Base-by-base conservation (phyloP, 805 yeast genomes). In the Maudiozyma turicensis region DNA sequence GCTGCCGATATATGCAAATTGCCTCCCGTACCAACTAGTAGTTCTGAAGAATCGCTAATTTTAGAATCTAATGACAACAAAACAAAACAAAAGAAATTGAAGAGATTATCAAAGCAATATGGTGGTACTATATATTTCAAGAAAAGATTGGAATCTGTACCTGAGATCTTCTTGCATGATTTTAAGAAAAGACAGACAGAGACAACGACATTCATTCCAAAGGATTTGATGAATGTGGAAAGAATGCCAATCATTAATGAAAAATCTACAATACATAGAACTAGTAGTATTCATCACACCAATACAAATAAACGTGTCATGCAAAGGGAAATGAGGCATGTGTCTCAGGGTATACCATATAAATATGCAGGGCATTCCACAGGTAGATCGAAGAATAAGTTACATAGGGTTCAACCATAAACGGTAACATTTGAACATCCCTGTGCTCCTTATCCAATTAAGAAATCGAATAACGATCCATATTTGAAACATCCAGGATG, bases 81-180 rank as follows among this genome's bases (percentile, higher is more conserved):
- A 3, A 37, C 15, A 14, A 8, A 13, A 30, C 40, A 33, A 35
- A 49, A 43, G 26, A 41, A 40, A 40, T 46, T 43, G 28, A 51
- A 50, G 34, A 52, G 52, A 37, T 30, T 59, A 13, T 57, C 61
- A 14, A 47, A 56, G n/a, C 56, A 52, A 43, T 57, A 53, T 49
- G 59, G 65, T n/a, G 65, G 66, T 10, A 64, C 68, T 0, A 43
- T 61, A 3, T 55, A 40, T 32, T 44, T 64, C 38, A 60, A 54
- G 47, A 51, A 60, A 48, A 52, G 68, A 40, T 50, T 64, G 30
- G 63, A 58, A 32, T 61, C 66, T 1, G 66, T 64, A 4, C 68
- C 68, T 11, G 67, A 63, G 47, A 51, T 64, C 10, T 56, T 63
- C 31, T 40, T 61, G 15, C 63, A 55, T 46, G 61, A 60, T 43